Evolutionary conservation across 2,329 filamentous ascomycete genomes (phyloP).

Genomic region (Fusarium odoratissimum): DNA sequence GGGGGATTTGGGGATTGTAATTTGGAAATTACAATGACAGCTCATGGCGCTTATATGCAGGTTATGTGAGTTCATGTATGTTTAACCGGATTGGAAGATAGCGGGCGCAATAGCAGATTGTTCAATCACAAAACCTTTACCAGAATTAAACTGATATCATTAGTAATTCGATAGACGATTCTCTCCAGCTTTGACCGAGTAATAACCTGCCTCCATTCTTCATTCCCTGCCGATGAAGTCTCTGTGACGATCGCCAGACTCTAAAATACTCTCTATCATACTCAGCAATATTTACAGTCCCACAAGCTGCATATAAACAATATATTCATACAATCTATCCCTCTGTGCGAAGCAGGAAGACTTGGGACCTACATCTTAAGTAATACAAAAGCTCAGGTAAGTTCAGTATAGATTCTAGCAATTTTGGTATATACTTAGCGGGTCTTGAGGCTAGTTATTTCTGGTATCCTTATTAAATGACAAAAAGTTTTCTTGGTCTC

Average conservation of each 20-base stretch:
- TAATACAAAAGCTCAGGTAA: too few species aligned
- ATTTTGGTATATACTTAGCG: background rate
- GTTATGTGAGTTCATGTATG: background rate
- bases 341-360: background rate
- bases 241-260: background rate
- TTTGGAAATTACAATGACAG: background rate
- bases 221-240: too few species aligned
- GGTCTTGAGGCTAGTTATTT: background rate
- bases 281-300: too few species aligned
- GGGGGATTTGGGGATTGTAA: background rate
- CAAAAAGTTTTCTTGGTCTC: fast-evolving
- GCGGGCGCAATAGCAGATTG: background rate
- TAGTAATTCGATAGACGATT: fast-evolving
- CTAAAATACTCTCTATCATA: background rate
- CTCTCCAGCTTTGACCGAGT: background rate
- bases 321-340: fast-evolving
- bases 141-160: background rate
- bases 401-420: background rate
- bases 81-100: background rate
- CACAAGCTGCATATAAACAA: fast-evolving
- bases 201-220: fast-evolving
- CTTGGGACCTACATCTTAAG: background rate
- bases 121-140: background rate
- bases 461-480: fast-evolving
- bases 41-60: background rate